These are phyloP conservation scores for Talaromyces sp. DNA, from an alignment of 2,329 filamentous ascomycete genomes.

Conservation along the genomic window DNA sequence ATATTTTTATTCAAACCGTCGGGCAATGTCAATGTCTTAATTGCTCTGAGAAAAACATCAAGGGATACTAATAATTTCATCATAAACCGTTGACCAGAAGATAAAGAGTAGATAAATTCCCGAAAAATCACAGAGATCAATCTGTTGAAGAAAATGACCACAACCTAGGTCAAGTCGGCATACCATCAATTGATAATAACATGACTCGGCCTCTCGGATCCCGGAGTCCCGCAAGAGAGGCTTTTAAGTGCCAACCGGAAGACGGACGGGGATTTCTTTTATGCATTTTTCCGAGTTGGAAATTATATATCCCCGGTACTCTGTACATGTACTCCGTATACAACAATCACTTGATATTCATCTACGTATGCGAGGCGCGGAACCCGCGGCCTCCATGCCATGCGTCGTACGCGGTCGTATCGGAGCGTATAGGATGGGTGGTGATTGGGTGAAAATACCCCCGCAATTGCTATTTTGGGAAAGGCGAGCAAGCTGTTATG, in stretches of 20 bases:
- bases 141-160: no score
- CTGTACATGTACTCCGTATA: not conserved
- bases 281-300: not conserved
- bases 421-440: not conserved
- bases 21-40: no score
- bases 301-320: not conserved
- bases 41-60: no score
- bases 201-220: not conserved
- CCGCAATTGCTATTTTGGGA: not conserved
- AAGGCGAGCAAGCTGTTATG: not conserved
- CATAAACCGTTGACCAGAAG: not conserved
- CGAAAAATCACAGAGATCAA: no score
- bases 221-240: not conserved
- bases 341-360: no score
- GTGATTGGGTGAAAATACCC: not conserved
- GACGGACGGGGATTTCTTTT: not conserved
- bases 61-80: no score
- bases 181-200: no score
- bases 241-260: not conserved
- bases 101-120: not conserved
- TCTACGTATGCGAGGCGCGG: not conserved
- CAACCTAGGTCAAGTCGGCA: no score
- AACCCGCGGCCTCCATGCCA: not conserved
- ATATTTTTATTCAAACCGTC: no score
- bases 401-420: not conserved